Evolutionary conservation across 495 filamentous ascomycete genomes (phyloP).

Genomic region (Lepidopterella palustris): DNA sequence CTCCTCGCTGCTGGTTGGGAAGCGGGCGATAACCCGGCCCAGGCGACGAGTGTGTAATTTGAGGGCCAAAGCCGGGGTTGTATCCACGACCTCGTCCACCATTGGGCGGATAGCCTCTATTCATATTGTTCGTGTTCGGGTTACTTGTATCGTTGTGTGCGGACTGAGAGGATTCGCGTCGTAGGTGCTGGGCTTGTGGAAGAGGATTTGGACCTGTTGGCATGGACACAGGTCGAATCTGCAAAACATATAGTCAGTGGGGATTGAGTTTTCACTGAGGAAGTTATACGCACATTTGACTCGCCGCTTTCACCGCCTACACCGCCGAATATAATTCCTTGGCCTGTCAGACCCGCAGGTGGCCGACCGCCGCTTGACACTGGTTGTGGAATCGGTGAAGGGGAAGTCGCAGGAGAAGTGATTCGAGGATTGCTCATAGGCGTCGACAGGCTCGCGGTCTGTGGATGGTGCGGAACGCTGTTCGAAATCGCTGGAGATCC

Average conservation of each 20-base stretch:
- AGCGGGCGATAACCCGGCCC: constrained; percentile 50
- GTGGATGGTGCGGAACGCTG: constrained; percentile 48
- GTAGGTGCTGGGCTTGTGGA: constrained; percentile 61
- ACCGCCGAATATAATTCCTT: constrained; percentile 72
- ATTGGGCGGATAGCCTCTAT: constrained; percentile 35
- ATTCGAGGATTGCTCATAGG: constrained; percentile 41
- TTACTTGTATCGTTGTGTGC: constrained; percentile 69
- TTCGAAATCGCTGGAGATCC: constrained; percentile 62
- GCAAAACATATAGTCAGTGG: constrained; percentile 5
- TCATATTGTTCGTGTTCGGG: constrained; percentile 41
- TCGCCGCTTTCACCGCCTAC: constrained; percentile 55
- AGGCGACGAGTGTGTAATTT: constrained; percentile 60
- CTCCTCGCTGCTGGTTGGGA: constrained; percentile 57
- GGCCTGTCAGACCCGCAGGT: constrained; percentile 56
- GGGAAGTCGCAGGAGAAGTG: constrained; percentile 64
- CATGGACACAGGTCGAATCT: constrained; percentile 54
- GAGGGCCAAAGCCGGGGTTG: constrained; percentile 43
- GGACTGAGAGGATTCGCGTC: constrained; percentile 76
- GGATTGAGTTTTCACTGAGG: constrained; percentile 1
- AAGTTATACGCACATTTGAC: constrained; percentile 55
- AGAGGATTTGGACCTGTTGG: constrained; percentile 55
- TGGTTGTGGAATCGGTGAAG: constrained; percentile 81
- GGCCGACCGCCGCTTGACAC: constrained; percentile 68
- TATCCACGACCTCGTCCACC: constrained; percentile 61
- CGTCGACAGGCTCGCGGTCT: constrained; percentile 50